Evolutionary conservation across 2,329 filamentous ascomycete genomes (phyloP).

Genomic region (Cryphonectria naterciae): DNA sequence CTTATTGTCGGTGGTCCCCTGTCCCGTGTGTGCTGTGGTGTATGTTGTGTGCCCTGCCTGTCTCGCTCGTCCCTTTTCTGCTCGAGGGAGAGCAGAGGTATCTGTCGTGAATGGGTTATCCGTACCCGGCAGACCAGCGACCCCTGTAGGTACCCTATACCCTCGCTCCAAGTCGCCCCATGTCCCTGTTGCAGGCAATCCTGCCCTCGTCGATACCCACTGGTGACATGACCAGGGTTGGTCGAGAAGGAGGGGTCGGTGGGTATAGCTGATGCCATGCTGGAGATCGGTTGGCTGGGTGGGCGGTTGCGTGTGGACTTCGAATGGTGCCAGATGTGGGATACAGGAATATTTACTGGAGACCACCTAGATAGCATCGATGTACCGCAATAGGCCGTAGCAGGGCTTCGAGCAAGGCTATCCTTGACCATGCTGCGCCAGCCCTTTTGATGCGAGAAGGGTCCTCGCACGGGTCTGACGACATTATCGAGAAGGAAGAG

Average conservation of each 20-base stretch:
- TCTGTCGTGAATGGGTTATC: slow-evolving; percentile 5
- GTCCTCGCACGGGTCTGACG: slow-evolving; percentile 23
- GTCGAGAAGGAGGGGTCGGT: slow-evolving; percentile 5
- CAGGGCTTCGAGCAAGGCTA: slow-evolving; percentile 10
- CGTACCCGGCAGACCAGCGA: background rate
- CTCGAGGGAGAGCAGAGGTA: slow-evolving; percentile 20
- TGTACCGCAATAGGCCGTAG: background rate
- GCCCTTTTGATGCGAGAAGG: slow-evolving; percentile 22
- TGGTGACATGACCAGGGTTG: background rate
- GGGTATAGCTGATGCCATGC: slow-evolving; percentile 2
- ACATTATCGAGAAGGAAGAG: background rate
- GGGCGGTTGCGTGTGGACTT: background rate
- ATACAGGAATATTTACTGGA: slow-evolving; percentile 3
- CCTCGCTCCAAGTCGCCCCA: background rate
- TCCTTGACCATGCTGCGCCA: slow-evolving; percentile 9
- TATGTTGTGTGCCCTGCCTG: background rate
- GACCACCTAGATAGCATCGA: background rate
- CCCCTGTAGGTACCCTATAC: background rate
- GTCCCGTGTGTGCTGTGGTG: slow-evolving; percentile 1
- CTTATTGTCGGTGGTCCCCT: background rate
- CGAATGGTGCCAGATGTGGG: background rate
- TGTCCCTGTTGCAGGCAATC: slow-evolving; percentile 4
- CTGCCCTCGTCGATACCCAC: slow-evolving; percentile 3
- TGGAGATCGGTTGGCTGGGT: background rate
- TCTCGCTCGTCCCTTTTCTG: slow-evolving; percentile 30